Conservation (phyloP, 768 basidiomycete genomes). For the Leccinum truebloodii region DNA sequence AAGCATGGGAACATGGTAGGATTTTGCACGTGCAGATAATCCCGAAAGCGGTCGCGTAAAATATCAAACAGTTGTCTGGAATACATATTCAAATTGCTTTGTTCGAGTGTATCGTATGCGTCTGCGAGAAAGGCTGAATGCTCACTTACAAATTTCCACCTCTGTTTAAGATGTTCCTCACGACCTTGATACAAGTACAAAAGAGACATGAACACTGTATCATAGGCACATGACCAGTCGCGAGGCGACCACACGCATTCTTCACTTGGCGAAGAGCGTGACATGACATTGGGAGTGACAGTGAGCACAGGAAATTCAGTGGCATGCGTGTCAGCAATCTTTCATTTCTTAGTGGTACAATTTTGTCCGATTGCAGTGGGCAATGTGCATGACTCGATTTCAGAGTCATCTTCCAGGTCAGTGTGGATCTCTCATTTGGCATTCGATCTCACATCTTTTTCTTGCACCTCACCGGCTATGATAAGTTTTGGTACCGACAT, state of each 20-base stretch:
- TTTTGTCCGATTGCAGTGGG: too few species aligned
- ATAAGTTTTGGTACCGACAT: not conserved
- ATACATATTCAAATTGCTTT: not conserved
- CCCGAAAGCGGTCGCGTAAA: not conserved
- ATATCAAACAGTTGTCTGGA: not conserved
- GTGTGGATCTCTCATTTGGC: too few species aligned
- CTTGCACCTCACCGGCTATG: too few species aligned
- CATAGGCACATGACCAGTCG: not conserved
- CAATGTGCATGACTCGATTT: too few species aligned
- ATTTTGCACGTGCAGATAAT: not conserved
- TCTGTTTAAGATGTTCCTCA: too few species aligned
- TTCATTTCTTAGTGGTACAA: not conserved
- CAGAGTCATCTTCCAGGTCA: too few species aligned
- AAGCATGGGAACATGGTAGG: too few species aligned
- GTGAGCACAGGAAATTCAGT: not conserved
- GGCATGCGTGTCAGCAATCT: not conserved
- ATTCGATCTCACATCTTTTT: too few species aligned
- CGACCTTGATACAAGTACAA: not conserved
- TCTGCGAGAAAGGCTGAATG: not conserved
- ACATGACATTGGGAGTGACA: not conserved
- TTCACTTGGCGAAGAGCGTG: not conserved
- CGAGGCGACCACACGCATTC: not conserved
- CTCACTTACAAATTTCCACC: too few species aligned
- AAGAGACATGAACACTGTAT: not conserved
- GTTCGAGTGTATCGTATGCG: not conserved